phyloP scores from a whole-genome alignment of 305 asterid species.

The Ruellia speciosa region DNA sequence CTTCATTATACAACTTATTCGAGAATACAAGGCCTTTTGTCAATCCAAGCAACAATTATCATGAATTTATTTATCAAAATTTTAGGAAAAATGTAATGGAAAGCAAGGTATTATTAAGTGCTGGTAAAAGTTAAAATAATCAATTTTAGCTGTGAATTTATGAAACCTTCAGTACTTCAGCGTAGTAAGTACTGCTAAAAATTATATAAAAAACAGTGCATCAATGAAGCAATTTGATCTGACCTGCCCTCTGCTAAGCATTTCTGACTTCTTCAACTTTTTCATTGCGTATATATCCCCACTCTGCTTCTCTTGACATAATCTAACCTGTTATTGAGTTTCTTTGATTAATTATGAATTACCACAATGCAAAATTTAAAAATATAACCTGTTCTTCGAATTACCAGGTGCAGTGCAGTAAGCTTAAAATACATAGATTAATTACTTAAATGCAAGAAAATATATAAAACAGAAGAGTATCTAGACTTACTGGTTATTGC shows the following conservation, averaged over 20 bases:
- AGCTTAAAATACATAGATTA: not conserved
- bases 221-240: constrained; percentile 13
- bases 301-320: constrained; percentile 64
- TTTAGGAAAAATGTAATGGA: not conserved
- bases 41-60: too few species aligned
- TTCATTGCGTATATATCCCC: constrained; percentile 86
- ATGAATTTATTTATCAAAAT: not conserved
- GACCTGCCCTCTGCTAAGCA: constrained; percentile 92
- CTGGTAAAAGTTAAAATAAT: not conserved
- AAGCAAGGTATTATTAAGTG: not conserved
- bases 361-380: not conserved
- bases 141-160: not conserved
- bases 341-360: constrained; percentile 17
- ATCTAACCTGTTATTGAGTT: constrained; percentile 47
- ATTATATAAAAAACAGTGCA: not conserved
- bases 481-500: not conserved
- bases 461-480: not conserved
- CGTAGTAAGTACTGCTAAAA: not conserved
- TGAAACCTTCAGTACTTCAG: not conserved
- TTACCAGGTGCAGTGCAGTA: not conserved
- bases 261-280: constrained; percentile 81
- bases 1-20: too few species aligned
- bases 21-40: too few species aligned
- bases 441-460: not conserved
- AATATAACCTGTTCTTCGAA: not conserved